phyloP scores from a whole-genome alignment of 106 monocot genomes.

The Vanilla planifolia region DNA sequence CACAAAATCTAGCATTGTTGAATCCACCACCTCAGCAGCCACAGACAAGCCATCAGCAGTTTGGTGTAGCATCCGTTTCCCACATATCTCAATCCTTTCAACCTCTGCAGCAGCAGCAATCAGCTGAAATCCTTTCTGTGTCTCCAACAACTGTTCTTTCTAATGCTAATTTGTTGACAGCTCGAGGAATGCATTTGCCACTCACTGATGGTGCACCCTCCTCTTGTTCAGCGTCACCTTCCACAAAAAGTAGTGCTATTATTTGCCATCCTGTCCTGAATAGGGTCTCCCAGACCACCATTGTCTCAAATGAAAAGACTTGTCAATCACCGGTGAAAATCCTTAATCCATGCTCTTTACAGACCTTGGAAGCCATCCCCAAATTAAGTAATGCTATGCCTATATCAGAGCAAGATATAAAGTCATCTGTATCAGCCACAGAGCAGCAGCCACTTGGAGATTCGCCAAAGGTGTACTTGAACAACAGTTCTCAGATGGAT shows the following conservation, averaged over 20 bases:
- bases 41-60: constrained; percentile 23
- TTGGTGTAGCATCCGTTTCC: constrained; percentile 8
- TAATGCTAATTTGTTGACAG: constrained; percentile 24
- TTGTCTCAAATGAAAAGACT: constrained; percentile 22
- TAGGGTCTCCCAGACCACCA: constrained; percentile 20
- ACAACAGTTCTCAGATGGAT: constrained; percentile 53
- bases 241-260: constrained; percentile 42
- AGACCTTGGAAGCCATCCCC: constrained; percentile 18
- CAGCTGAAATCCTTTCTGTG: constrained; percentile 23
- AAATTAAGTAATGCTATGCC: constrained; percentile 32
- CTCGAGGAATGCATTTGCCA: constrained; percentile 31
- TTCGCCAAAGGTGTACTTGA: constrained; percentile 28
- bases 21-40: constrained; percentile 41
- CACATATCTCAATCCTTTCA: constrained; percentile 20
- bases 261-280: constrained; percentile 35
- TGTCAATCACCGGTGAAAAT: constrained; percentile 28
- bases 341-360: constrained; percentile 31
- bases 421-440: constrained; percentile 28
- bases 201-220: constrained; percentile 61
- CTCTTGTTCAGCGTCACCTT: constrained; percentile 72
- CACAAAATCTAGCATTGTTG: constrained; percentile 28
- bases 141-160: constrained; percentile 18
- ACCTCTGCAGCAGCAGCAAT: constrained; percentile 40
- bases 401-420: constrained; percentile 41
- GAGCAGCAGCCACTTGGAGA: constrained; percentile 34